Evolutionary conservation across 805 yeast genomes (phyloP), one percentile per base, ranked within the genome.

Genomic region (Spathaspora gorwiae): DNA sequence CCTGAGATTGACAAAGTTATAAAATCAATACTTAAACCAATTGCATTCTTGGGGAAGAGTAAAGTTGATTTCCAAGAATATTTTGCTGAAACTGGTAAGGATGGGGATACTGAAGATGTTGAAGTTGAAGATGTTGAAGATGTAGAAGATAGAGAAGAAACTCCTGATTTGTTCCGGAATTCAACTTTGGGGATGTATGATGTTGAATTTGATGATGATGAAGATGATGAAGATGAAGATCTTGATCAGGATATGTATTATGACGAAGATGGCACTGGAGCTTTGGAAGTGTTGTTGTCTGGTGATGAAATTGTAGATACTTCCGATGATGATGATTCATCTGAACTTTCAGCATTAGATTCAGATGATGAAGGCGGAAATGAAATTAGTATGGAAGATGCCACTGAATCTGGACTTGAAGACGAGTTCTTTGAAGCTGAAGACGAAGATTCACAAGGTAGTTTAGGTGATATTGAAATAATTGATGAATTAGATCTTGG

Each of bases 101-200:
- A 66, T 27, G 78, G 73, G 29, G 72, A 66, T 19, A 68, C 66
- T 27, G 79, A 73, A 24, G 68, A 60, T 11, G 56, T 61, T 6
- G 57, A 59, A 7, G 62, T 61, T 7, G 59, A 52, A 32, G 52
- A 46, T 9, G 24, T 19, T 19, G 66, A 61, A 7, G 87, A 80
- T n/a, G 80, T 76, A 26, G 88, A 83, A 33, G 67, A 72, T 27
- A 59, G 75, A 29, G 95, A 85, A 43, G 92, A 88, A 43, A 79
- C 90, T 0, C 90, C 95, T 0, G 90, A 90, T 60, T 70, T 90
- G 56, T 81, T 92, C 63, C 72, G 84, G 35, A 90, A 94, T 59
- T 90, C 97, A 0, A 87, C 97, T 0, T 71, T 92, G 35, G 97
- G 97, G 1, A 90, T 92, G 95, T 92, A 85, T 60, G 97, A 92